Evolutionary conservation across 805 yeast genomes (phyloP), one percentile per base, ranked within the genome.

Genomic region (Metschnikowia vanudenii): DNA sequence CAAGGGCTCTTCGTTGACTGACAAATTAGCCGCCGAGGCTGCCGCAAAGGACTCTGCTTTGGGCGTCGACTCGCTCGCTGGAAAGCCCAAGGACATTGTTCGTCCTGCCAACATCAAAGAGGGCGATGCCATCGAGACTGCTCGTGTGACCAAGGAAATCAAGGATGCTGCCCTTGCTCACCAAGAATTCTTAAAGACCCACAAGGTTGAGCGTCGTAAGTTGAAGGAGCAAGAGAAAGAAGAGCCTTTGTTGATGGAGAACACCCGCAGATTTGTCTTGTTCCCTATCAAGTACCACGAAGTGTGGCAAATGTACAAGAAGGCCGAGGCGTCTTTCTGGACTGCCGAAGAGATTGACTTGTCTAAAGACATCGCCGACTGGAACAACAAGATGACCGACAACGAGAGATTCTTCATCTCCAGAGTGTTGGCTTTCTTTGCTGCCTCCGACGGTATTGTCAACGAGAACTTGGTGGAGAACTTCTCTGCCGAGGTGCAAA

Each of bases 251-350:
- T 79, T 92, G 61, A 62, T 67, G 43, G 97, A 89, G 71, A 94
- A 92, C 80, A 81, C 80, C 58, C 81, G 81, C 63, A 84, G 99
- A 65, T 90, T 88, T 62, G 97, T 94, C 43, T 74, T 92, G 50
- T 91, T 91, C 82, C 99, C 99, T 57, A 89, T 92, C 73, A 86
- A 88, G 73, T 94, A 90, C 75, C 92, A 91, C 66, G 98, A 92
- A 74, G 88, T 92, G 68, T 92, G 98, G 98, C 96, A 92, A 71
- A 91, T 95, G 78, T 92, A 92, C 74, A 92, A 92, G 78, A 89
- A 92, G 74, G 97, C 98, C 42, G 99, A 94, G 78, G 99, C 99
- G 13, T 92, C 98, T 5, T 92, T 92, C 80, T 92, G 99, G 99
- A 94, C 98, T 34, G 97, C 98, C 39, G 99, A 92, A 76, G 99